Conservation (phyloP, 2,329 filamentous ascomycete genomes). For the Venturia effusa region DNA sequence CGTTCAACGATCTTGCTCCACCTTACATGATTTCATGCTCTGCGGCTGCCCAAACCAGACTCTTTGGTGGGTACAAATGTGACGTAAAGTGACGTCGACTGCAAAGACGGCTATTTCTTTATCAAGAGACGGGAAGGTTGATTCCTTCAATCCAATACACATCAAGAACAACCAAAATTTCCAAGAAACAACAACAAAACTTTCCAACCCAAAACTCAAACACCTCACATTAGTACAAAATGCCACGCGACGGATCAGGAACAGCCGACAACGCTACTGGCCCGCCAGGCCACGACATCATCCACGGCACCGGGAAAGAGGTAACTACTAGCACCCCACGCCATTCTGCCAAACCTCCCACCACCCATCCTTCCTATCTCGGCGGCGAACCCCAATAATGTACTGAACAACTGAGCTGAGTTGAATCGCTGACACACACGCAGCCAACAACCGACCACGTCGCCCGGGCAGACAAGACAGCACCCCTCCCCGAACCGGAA, state of each 20-base stretch:
- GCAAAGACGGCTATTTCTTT: not conserved
- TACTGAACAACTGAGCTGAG: no score
- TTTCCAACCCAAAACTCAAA: not conserved
- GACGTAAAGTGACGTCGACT: not conserved
- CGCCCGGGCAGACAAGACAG: slow-evolving; percentile 39
- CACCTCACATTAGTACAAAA: not conserved
- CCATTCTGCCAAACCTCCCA: not conserved
- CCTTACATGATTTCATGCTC: not conserved
- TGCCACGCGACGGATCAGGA: slow-evolving; percentile 12
- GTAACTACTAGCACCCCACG: not conserved
- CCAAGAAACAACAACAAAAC: not conserved
- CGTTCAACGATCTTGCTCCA: not conserved
- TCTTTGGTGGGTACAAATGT: not conserved
- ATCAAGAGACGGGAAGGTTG: no score
- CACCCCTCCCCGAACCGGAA: slow-evolving; percentile 36
- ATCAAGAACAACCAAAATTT: not conserved
- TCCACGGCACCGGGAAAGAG: slow-evolving; percentile 11
- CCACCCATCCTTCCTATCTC: not conserved
- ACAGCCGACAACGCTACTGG: slow-evolving; percentile 3
- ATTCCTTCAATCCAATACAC: not conserved
- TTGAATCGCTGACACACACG: slow-evolving; percentile 5
- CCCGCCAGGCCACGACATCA: slow-evolving; percentile 7
- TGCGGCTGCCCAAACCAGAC: not conserved
- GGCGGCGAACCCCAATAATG: no score
- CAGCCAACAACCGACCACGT: slow-evolving; percentile 23